Conservation (phyloP, 805 yeast genomes). For the Monosporozyma aerobia region DNA sequence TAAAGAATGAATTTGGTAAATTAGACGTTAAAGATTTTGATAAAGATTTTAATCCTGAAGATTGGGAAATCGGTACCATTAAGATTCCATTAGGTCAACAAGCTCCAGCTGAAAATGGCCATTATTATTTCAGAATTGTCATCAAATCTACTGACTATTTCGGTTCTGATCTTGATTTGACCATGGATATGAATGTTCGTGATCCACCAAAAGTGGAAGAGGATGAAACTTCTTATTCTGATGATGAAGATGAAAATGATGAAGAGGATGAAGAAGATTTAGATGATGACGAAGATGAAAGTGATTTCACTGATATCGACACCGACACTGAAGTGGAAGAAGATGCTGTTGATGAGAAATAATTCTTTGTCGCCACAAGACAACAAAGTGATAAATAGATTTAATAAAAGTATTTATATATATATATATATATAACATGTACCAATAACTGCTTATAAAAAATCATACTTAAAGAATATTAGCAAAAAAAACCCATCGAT, state of each 20-base stretch:
- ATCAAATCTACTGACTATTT: conserved; percentile 70
- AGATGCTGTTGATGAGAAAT: conserved; percentile 7
- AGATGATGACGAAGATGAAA: conserved; percentile 52
- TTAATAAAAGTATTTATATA: neutral
- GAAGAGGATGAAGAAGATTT: conserved; percentile 46
- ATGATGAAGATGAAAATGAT: conserved; percentile 36
- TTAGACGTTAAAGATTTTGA: conserved; percentile 22
- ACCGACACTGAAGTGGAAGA: conserved; percentile 31
- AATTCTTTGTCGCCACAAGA: neutral
- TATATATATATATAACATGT: neutral
- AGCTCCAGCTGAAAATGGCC: conserved; percentile 66
- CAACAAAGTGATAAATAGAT: neutral
- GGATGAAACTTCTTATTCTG: conserved; percentile 55
- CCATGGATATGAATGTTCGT: conserved; percentile 61
- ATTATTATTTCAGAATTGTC: conserved; percentile 57
- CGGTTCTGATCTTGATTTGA: conserved; percentile 70
- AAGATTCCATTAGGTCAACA: conserved; percentile 67
- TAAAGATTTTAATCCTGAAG: conserved; percentile 28
- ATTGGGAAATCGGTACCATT: conserved; percentile 53
- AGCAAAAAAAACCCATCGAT: neutral
- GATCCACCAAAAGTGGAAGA: conserved; percentile 44
- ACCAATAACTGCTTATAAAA: neutral
- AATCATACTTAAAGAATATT: neutral
- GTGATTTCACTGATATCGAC: conserved; percentile 30
- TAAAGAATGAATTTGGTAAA: conserved; percentile 25